Evolutionary conservation across 768 basidiomycete species (phyloP), one percentile per base, ranked within the genome.

Genomic region (Omphalotus guepiniiformis): DNA sequence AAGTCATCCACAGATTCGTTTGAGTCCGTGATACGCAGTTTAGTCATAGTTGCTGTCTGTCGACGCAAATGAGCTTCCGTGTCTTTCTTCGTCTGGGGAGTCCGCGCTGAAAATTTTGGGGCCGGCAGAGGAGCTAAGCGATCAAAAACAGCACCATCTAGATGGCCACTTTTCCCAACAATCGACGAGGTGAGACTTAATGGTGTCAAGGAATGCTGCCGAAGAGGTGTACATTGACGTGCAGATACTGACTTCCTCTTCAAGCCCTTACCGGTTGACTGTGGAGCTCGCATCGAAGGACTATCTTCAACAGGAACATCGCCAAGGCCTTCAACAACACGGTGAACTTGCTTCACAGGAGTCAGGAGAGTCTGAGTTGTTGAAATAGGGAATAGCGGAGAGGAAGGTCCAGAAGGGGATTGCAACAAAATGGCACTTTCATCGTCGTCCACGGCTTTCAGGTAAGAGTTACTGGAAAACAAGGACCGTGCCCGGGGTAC

Each of bases 41-140:
- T 71, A 6, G 76, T 84, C 66, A 88, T 68, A 0, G 83, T 82
- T 36, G 82, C 82, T 0, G 83, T 79, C 47, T 87, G 82, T 6
- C 69, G 69, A 36, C 61, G 65, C 16, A 78, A 58, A 55, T 71
- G 61, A 8, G 65, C 64, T 3, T 82, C 80, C 1, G 78, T 75
- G 54, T 82, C 80, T 2, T 75, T 75, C 51, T 73, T 79, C 18
- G 71, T 70, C 44, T 75, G 74, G 0, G 80, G 79, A 1, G 77
- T 79, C 9, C 66, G 68, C 13, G 63, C 54, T 25, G 55, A 60
- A 58, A 81, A 79, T 47, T 69, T 75, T 13, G 79, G 78, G 34
- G 76, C 71, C 11, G 76, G 61, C 8, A 82, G 68, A 27, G 80
- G 79, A 23, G 75, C 80, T 25, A 82, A 72, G 36, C 74, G 69